Conservation (phyloP, 2,329 filamentous ascomycete genomes). For the Juglanconis oblonga region DNA sequence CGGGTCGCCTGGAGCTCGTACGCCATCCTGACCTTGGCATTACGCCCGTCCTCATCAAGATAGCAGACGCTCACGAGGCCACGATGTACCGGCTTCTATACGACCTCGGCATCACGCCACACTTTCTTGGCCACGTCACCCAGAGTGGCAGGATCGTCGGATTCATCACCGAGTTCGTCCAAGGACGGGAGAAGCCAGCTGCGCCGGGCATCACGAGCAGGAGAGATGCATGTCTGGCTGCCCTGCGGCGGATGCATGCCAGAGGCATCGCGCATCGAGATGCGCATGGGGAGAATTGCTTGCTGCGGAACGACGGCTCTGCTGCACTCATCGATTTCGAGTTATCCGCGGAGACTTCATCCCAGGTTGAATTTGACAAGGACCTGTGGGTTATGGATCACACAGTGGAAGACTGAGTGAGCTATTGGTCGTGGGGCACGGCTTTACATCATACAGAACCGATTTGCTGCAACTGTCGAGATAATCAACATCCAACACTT, state of each 20-base stretch:
- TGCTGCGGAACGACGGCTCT: constrained; percentile 12
- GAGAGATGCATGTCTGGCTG: constrained; percentile 9
- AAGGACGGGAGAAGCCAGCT: not conserved
- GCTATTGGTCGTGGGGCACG: too few species aligned
- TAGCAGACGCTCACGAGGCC: not conserved
- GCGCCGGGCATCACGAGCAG: not conserved
- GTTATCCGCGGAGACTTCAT: constrained; percentile 8
- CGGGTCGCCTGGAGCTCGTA: constrained; percentile 15
- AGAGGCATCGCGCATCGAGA: constrained; percentile 18
- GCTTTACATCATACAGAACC: too few species aligned
- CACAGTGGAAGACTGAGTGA: not conserved
- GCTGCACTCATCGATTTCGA: constrained; percentile 22
- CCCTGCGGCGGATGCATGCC: constrained; percentile 15
- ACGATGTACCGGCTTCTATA: constrained; percentile 14
- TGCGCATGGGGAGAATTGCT: constrained; percentile 21
- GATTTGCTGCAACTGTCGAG: too few species aligned
- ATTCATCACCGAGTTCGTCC: constrained; percentile 17
- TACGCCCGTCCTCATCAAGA: constrained; percentile 12
- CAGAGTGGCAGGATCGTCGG: constrained; percentile 5
- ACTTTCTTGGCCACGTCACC: constrained; percentile 16
- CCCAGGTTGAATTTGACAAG: constrained; percentile 2
- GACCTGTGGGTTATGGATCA: constrained; percentile 18
- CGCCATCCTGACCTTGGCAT: constrained; percentile 10
- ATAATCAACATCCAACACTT: too few species aligned
- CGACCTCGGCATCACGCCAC: constrained; percentile 5